Evolutionary conservation across 176 grass and related monocot species (phyloP), one percentile per base, ranked within the genome.

Genomic region (Olyra latifolia): DNA sequence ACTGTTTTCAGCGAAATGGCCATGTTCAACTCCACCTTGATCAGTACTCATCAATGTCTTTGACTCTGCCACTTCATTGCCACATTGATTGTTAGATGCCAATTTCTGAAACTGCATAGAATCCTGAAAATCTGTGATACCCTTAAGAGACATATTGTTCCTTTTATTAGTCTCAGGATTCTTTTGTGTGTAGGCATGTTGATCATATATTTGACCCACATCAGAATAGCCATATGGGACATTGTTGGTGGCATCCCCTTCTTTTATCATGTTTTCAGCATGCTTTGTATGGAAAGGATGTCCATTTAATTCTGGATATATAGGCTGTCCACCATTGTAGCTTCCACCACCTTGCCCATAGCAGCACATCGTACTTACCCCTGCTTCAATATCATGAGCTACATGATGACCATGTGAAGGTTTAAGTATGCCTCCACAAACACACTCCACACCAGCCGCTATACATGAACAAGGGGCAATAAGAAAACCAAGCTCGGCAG

Each of bases 211-310:
- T 82, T 85, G 82, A 56, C 56, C 66, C 83, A 78, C 75, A 77
- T 74, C 80, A 69, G 84, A 73, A 79, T 79, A 83, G 29, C 84
- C 83, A 82, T 86, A 91, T 56, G 65, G 35, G 69, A 46, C 71
- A 6, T 63, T 66, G 46, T 66, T 71, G 44, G 77, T 69, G 59
- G 52, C 72, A 70, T 74, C 82, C 60, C 47, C 72, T 75, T 69
- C 66, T 82, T 78, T 72, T 54, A 72, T 9, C 59, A 84, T 83
- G 74, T 53, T 71, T 17, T 78, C 81, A 84, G 81, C 47, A 78
- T 87, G 76, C 38, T 89, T 78, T 48, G 53, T 24, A 67, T 82
- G 84, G 75, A 87, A 93, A 78, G 77, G 42, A 76, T 90, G 85
- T 5, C 78, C 83, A 77, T 89, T 82, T 40, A 76, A 83, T 80